Evolutionary conservation across 805 yeast species (phyloP).

Genomic region (Kuraishia molischiana): DNA sequence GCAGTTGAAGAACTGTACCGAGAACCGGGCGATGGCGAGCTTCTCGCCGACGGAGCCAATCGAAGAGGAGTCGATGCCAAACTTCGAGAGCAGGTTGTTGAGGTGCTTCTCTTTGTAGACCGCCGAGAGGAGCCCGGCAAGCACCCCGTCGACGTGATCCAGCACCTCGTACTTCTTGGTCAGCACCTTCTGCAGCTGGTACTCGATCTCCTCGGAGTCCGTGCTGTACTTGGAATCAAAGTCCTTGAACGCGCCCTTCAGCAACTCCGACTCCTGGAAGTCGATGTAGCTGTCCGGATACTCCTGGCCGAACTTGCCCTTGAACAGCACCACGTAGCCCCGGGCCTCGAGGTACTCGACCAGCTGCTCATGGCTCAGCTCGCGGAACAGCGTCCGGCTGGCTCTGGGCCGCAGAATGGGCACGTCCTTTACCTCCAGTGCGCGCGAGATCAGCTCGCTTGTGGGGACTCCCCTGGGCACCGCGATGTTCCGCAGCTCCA

Average conservation of each 20-base stretch:
- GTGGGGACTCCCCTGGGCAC: constrained; percentile 21
- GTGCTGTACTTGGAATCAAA: not conserved
- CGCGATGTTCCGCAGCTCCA: not conserved
- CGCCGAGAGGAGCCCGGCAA: not conserved
- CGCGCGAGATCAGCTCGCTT: constrained; percentile 7
- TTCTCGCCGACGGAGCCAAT: not conserved
- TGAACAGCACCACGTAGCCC: not conserved
- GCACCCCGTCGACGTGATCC: not conserved
- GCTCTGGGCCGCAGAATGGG: not conserved
- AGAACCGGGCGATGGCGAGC: not conserved
- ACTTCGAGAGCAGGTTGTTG: not conserved
- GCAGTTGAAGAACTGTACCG: not conserved
- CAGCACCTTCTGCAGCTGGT: not conserved
- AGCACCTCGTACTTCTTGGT: not conserved
- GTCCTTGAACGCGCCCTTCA: not conserved
- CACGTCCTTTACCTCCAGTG: not conserved
- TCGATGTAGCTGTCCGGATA: not conserved
- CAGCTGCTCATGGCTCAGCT: not conserved
- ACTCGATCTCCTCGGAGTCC: not conserved
- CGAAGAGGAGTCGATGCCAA: not conserved
- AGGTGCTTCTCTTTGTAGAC: not conserved
- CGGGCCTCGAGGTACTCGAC: not conserved
- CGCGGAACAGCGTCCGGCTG: not conserved
- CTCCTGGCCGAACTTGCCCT: not conserved
- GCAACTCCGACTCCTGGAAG: not conserved